Evolutionary conservation across 1,284 basidiomycete genomes (phyloP), one percentile per base, ranked within the genome.

Genomic region (Agroathelia rolfsii): DNA sequence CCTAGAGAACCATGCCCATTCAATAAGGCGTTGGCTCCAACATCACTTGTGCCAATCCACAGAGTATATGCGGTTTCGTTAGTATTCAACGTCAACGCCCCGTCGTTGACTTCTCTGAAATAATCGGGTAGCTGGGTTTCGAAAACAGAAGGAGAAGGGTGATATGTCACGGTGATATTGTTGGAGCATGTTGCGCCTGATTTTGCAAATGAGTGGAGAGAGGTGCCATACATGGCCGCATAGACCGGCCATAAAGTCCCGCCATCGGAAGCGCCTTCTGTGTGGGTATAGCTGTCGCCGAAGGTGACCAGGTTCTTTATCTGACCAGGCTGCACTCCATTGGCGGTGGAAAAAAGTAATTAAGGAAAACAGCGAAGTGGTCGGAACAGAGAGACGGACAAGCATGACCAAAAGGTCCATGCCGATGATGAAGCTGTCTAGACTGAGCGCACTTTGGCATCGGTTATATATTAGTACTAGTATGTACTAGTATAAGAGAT

Each of bases 21-120:
- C 7, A 66, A 36, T 18, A 68, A 46, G 4, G 58, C 51, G 20
- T 56, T 57, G 5, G 48, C 50, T 3, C 64, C 63, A 16, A 65
- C 49, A 43, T 65, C 63, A 38, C 64, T 67, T 6, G 63, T 66
- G 3, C 64, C 64, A 29, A 66, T 56, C 64, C 64, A 67, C 11
- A 66, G 49, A 1, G 59, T 61, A 38, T 62, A 66, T 9, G 66
- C 38, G 0, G 64, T 66, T 24, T 59, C 46, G 10, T 47, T 41
- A 8, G 53, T 37, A 8, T 49, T 36, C 2, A 63, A 39, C n/a
- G 39, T 47, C 13, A 55, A 31, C 0, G 51, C 44, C 13, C 53
- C 49, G 28, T 55, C 54, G 3, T 37, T 32, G 12, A 33, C 45
- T 24, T 52, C 46, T 10, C 42, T 30, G 28, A 61, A 51, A 40